Base-by-base conservation (phyloP, 2,329 filamentous ascomycete genomes). In the Aureobasidium uvarum region DNA sequence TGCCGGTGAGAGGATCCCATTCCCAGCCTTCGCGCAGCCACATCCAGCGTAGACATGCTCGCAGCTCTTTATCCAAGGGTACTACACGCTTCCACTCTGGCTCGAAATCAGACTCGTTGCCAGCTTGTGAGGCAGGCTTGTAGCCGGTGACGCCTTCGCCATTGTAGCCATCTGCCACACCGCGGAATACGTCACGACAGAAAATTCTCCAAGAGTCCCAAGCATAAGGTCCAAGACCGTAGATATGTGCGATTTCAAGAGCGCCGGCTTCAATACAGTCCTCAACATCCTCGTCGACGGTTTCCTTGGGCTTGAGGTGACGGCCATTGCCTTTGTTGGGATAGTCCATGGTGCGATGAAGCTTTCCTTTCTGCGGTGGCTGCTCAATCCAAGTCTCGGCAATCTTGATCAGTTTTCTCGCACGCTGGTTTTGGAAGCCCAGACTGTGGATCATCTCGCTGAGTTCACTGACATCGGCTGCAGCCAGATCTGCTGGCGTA, bases 191-290 rank as follows among this genome's bases (percentile, higher is more conserved):
- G 74, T 97, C 93, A 1, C 93, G 86, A 74, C 92, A 96, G 76
- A 97, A 97, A 68, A 97, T 96, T 3, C 93, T 86, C 90, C 92
- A 97, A 72, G 89, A 93, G 76, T 97, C 93, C 56, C 94, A 81
- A 0, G 91, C 90, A 75, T 97, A 97, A 1, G 86, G 82, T 18
- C 92, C 91, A 64, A 83, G 75, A 63, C 91, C 87, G 0, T 91
- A 92, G 66, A 97, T 79, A 75, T 96, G 91, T 0, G 89, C 92
- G 67, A 96, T 89, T 72, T 97, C 93, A 87, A 92, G 96, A 0
- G 85, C 84, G 5, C 84, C 81, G 0, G 79, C 77, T 13, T 81
- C 79, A n/a, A 38, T 36, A 13, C 60, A 63, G 18, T 71, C 68
- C 28, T 75, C 73, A 48, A 78, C 78, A 18, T 81, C 79, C 64